These are phyloP conservation scores for Acanthamoeba castellanii DNA, from an alignment of 208 protist genomes.

Conservation along the genomic window DNA sequence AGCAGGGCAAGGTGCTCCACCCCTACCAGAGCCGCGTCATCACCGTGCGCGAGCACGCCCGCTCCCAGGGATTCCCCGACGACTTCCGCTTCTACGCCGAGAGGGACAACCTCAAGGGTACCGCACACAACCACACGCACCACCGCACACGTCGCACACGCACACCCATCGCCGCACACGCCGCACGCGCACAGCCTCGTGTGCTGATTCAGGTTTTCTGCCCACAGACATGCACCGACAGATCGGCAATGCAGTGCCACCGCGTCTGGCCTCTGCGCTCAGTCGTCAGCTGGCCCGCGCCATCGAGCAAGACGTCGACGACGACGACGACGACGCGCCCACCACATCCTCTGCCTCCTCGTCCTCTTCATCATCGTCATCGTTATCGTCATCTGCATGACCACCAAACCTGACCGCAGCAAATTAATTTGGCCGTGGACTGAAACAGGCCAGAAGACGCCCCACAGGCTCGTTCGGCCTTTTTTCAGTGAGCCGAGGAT, in stretches of 20 bases:
- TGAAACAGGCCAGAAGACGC: too few species aligned
- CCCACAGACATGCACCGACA: constrained; percentile 76
- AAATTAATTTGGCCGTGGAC: too few species aligned
- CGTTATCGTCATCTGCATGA: too few species aligned
- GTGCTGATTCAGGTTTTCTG: neutral
- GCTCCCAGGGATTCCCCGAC: constrained; percentile 82
- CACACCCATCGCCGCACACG: neutral
- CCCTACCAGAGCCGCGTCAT: constrained; percentile 78
- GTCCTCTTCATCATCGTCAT: neutral
- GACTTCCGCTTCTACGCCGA: constrained; percentile 78
- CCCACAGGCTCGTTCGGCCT: too few species aligned
- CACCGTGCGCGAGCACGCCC: constrained; percentile 80
- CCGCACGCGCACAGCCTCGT: too few species aligned
- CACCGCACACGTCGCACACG: too few species aligned
- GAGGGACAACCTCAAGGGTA: constrained; percentile 63
- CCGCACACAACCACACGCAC: neutral
- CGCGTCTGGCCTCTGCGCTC: constrained; percentile 71
- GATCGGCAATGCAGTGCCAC: constrained; percentile 83
- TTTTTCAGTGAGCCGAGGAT: too few species aligned
- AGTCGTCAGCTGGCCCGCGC: constrained; percentile 20
- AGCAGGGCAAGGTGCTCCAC: constrained; percentile 82
- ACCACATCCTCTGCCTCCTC: neutral
- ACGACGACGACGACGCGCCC: too few species aligned
- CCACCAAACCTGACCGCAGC: too few species aligned
- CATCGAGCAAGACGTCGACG: neutral